Conservation (phyloP, 2,329 filamentous ascomycete species). For the Venturia oleaginea region DNA sequence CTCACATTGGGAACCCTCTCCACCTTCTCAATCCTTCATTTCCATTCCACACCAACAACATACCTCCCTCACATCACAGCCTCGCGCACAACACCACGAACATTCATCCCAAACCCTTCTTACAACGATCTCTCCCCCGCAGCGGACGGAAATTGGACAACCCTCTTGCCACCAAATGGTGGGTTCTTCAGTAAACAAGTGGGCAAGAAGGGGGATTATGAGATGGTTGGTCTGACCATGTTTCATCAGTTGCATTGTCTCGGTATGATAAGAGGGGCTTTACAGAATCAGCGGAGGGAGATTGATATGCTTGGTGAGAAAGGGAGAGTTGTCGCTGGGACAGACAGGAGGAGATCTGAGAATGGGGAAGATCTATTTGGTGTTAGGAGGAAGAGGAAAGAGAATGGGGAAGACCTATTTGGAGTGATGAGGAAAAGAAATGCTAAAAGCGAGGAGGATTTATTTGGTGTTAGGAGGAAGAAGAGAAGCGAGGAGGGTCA, state of each 20-base stretch:
- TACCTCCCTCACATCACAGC: background rate
- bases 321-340: background rate
- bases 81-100: background rate
- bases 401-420: background rate
- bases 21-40: background rate
- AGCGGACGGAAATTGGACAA: background rate
- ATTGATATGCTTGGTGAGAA: background rate
- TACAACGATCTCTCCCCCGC: conserved; percentile 1
- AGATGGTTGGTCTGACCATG: conserved; percentile 10
- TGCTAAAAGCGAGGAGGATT: background rate
- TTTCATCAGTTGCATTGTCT: conserved; percentile 11
- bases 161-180: conserved; percentile 5
- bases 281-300: background rate
- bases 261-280: conserved; percentile 3
- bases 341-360: background rate
- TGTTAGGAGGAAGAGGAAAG: background rate
- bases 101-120: background rate
- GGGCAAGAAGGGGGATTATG: background rate
- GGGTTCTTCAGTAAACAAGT: background rate
- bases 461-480: background rate
- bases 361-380: background rate
- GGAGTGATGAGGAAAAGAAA: background rate
- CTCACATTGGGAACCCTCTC: background rate
- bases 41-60: background rate
- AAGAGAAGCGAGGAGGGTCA: background rate